Evolutionary conservation across 148 eudicot genomes (phyloP).

Genomic region (Camellia granthamiana): DNA sequence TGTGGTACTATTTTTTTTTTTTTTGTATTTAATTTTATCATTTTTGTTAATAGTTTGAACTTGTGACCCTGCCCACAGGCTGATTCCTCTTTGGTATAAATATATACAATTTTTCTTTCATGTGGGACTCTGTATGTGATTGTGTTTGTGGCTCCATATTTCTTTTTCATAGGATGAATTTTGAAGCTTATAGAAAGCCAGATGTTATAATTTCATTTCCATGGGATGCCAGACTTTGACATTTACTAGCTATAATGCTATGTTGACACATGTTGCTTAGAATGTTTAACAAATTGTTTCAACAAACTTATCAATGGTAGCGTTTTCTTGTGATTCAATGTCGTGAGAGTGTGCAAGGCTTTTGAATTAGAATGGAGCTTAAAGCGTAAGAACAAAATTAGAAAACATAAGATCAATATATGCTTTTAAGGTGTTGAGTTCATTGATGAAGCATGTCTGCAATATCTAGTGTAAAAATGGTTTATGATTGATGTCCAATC

Average conservation of each 20-base stretch:
- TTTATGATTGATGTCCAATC: neutral
- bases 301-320: neutral
- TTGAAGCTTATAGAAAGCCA: too few relatives aligned
- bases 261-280: neutral
- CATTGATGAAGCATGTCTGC: neutral
- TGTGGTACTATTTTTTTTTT: too few relatives aligned
- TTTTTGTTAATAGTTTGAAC: too few relatives aligned
- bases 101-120: too few relatives aligned
- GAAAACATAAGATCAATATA: neutral
- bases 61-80: too few relatives aligned
- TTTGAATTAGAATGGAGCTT: neutral
- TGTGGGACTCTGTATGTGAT: too few relatives aligned
- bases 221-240: neutral
- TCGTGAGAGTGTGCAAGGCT: neutral
- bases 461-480: neutral
- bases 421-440: neutral
- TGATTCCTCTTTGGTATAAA: too few relatives aligned
- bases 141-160: too few relatives aligned
- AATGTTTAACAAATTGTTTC: neutral
- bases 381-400: neutral
- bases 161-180: too few relatives aligned
- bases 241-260: too few relatives aligned
- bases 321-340: too few relatives aligned
- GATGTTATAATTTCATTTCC: neutral
- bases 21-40: too few relatives aligned